Percentiles rank a stretch among this genome's conserved stretches.
These are phyloP conservation scores for Brasenia schreberi DNA, from an alignment of 164 flowering plant genomes.

Conservation along the genomic window DNA sequence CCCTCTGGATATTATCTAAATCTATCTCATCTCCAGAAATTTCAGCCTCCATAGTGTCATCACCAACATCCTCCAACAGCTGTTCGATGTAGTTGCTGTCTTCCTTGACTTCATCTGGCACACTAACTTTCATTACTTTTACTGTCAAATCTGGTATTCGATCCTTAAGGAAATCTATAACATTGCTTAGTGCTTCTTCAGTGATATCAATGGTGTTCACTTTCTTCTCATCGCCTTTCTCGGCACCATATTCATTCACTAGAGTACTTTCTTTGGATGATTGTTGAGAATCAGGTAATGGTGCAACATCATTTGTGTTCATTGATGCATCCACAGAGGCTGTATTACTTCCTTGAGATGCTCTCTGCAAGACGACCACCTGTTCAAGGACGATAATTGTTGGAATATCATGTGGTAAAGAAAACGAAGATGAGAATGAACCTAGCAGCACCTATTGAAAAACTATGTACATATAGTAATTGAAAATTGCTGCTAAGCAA, in stretches of 20 bases:
- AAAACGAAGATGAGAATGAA: neutral
- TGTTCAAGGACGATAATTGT: conserved; percentile 19
- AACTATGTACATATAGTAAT: neutral
- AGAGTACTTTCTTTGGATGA: conserved; percentile 29
- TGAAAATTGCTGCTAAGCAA: neutral
- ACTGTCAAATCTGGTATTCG: conserved; percentile 81
- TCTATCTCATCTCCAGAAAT: conserved; percentile 34
- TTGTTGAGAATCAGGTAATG: conserved; percentile 27
- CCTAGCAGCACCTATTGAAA: neutral
- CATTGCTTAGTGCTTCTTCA: conserved; percentile 84
- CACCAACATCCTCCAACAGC: conserved; percentile 39
- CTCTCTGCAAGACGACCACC: conserved; percentile 67
- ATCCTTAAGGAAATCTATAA: conserved; percentile 71
- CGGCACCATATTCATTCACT: conserved; percentile 22
- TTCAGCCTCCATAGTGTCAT: conserved; percentile 24
- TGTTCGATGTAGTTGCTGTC: conserved; percentile 43
- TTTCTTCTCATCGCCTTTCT: conserved; percentile 43
- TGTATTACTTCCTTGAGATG: conserved; percentile 29
- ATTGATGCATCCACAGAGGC: conserved; percentile 22
- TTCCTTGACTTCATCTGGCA: conserved; percentile 35
- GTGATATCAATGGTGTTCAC: conserved; percentile 51
- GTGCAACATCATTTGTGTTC: conserved; percentile 25
- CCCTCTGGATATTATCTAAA: conserved; percentile 40
- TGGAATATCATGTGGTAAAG: conserved; percentile 1
- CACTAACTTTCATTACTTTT: conserved; percentile 58